These are phyloP conservation scores for Verticillium dahliae DNA, from an alignment of 2,329 filamentous ascomycete species.

Conservation along the genomic window DNA sequence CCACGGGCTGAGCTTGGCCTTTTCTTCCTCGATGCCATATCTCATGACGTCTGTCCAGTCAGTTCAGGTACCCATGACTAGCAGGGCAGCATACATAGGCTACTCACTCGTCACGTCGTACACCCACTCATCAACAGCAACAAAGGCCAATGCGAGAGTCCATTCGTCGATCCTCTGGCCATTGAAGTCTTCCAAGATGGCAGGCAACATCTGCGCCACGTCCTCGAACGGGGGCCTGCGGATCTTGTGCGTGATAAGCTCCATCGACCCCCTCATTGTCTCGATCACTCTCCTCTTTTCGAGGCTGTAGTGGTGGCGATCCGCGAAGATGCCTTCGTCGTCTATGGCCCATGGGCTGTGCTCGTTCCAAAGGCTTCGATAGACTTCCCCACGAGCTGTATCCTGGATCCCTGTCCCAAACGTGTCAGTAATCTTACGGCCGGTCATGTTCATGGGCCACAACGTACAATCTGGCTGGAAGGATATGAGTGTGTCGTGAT, in stretches of 20 bases:
- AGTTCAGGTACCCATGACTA: neutral
- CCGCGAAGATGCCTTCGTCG: neutral
- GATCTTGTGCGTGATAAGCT: neutral
- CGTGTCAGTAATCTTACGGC: neutral
- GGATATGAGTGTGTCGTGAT: neutral
- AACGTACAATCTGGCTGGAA: neutral
- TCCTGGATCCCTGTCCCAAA: neutral
- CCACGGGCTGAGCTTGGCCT: neutral
- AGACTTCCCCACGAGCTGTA: neutral
- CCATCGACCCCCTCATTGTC: neutral
- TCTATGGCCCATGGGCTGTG: neutral
- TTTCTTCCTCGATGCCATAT: neutral
- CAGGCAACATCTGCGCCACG: neutral
- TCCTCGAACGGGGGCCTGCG: neutral
- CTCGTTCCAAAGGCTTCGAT: neutral
- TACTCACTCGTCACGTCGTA: constrained; percentile 11
- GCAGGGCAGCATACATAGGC: too few species aligned
- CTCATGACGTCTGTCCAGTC: neutral
- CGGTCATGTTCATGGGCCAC: too few species aligned
- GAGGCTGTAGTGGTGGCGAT: neutral
- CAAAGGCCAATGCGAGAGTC: neutral
- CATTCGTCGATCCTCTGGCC: neutral
- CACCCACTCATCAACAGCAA: neutral
- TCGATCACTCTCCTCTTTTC: neutral
- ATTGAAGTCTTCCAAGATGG: neutral